Conservation (phyloP, 2,329 filamentous ascomycete species). For the Colletotrichum orchidophilum region DNA sequence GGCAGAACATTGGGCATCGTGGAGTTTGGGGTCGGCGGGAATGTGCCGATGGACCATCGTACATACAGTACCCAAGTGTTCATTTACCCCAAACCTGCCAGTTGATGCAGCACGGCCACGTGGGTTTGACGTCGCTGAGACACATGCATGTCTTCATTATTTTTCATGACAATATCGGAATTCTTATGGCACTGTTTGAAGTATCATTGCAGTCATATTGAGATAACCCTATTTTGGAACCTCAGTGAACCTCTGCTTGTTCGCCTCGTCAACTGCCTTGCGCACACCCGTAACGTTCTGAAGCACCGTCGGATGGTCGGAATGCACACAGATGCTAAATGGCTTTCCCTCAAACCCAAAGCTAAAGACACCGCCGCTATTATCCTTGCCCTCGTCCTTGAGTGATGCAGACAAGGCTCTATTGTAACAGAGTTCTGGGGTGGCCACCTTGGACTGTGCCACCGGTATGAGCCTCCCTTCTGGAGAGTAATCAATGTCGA, state of each 20-base stretch:
- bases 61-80: no score
- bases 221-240: neutral
- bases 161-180: neutral
- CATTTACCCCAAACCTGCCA: no score
- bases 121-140: neutral
- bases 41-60: no score
- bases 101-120: neutral
- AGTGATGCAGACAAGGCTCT: neutral
- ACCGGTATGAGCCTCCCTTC: constrained; percentile 29
- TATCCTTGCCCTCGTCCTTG: neutral
- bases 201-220: neutral
- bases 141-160: neutral
- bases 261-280: neutral
- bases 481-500: constrained; percentile 38
- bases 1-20: no score
- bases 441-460: constrained; percentile 22
- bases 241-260: neutral
- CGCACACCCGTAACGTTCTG: neutral
- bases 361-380: neutral
- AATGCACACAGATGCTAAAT: constrained; percentile 14
- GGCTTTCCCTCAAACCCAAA: neutral
- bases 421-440: constrained; percentile 28
- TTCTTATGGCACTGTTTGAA: neutral
- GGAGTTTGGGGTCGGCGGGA: no score
- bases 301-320: neutral